Base-by-base conservation (phyloP, 2,329 filamentous ascomycete genomes). In the Trichothecium sympodiale region DNA sequence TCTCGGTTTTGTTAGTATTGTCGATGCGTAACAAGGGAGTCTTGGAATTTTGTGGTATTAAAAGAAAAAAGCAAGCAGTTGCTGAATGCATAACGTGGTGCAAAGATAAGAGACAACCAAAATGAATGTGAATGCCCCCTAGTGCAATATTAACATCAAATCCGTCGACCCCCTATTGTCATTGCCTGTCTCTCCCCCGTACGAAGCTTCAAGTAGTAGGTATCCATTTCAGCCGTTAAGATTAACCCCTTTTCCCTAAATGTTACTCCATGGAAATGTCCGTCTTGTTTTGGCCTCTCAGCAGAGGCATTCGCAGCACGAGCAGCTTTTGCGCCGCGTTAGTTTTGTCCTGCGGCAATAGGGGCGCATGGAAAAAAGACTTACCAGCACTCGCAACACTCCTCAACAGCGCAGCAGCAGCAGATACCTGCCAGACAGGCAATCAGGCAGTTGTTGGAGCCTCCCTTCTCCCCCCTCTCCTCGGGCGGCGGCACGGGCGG, bases 361-460 rank as follows among this genome's bases (percentile, higher is more conserved):
- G 15, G 13, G n/a, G 12, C 9, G n/a, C 16, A 28, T 33, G 16
- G 17, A 13, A 20, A n/a, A 5, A 32, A 25, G 31, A 55, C 57
- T 53, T 56, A 60, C 61, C 66, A 70, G 44, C 61, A 64, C 46
- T 71, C 67, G 50, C 66, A 70, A 20, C 56, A 59, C 43, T 69
- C 67, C 38, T 70, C 67, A 30, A 60, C 55, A 36, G 64, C 60
- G 42, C 64, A 70, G 51, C 67, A 71, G 51, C 62, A 69, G 54
- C 65, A 70, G 36, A 71, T 46, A 13, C 59, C 55, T 8, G 66
- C 65, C 32, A 71, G 51, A 55, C 65, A 69, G 38, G 56, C 63
- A 30, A 59, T 56, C 35, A 69, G 47, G 45, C 66, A 70, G 44
- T 56, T 60, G 38, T 59, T 56, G 35, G 33, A 30, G n/a, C 29